These are phyloP conservation scores for Hysterangium stoloniferum DNA, from an alignment of 768 basidiomycete genomes.

Conservation along the genomic window DNA sequence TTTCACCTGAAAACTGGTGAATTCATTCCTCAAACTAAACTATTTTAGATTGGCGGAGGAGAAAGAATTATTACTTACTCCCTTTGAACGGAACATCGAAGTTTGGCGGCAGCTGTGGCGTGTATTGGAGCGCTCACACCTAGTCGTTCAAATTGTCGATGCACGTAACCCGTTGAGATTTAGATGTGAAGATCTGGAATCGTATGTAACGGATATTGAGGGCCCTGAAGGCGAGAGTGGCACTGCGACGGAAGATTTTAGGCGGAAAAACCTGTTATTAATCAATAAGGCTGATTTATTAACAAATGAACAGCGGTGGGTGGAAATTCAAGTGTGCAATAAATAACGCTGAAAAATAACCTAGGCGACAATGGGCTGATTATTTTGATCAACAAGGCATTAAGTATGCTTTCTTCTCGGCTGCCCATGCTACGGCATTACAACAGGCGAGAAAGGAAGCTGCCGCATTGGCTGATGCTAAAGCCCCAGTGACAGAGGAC, in stretches of 20 bases:
- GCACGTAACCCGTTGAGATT: constrained; percentile 91
- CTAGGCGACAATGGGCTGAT: constrained; percentile 82
- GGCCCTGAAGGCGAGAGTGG: constrained; percentile 75
- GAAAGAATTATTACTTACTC: constrained; percentile 84
- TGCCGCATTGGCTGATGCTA: constrained; percentile 9
- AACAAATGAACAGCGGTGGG: constrained; percentile 77
- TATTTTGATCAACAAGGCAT: constrained; percentile 74
- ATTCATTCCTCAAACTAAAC: neutral
- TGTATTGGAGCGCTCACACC: constrained; percentile 89
- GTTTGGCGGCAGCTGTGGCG: constrained; percentile 99
- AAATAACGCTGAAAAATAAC: neutral
- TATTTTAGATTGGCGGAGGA: constrained; percentile 69
- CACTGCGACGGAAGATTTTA: constrained; percentile 52
- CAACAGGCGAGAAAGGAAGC: constrained; percentile 57
- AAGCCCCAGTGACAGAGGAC: constrained; percentile 14
- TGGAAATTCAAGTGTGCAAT: neutral
- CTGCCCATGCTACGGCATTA: constrained; percentile 75
- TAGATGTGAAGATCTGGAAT: constrained; percentile 85
- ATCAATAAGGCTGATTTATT: constrained; percentile 96
- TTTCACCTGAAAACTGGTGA: neutral
- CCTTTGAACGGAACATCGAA: constrained; percentile 95
- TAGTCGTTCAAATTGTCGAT: constrained; percentile 94
- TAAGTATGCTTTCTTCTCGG: constrained; percentile 89
- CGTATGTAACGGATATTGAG: constrained; percentile 79
- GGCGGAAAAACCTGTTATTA: constrained; percentile 66